Percentiles rank a stretch among this genome's conserved stretches.
Conservation (phyloP, 202 grass and related monocot species). For the Hordeum pubiflorum region DNA sequence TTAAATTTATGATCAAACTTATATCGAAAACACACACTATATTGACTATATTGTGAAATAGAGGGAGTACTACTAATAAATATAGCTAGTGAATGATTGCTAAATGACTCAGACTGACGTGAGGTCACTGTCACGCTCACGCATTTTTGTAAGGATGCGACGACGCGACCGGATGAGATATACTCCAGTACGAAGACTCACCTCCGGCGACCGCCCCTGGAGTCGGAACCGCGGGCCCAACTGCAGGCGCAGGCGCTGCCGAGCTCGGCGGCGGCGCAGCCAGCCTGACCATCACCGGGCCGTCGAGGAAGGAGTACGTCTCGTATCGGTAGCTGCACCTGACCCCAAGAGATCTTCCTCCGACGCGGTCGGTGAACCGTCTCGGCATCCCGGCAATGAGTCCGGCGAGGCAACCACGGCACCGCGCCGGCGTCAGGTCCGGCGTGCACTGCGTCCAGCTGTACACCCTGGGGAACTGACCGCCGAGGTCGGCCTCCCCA, state of each 20-base stretch:
- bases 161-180: neutral
- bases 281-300: slow-evolving; percentile 16
- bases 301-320: slow-evolving; percentile 8
- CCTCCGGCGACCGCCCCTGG: neutral
- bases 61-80: too few relatives aligned
- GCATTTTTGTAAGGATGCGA: neutral
- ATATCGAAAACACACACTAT: too few relatives aligned
- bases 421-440: slow-evolving; percentile 19
- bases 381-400: neutral
- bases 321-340: slow-evolving; percentile 41
- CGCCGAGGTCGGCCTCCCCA: neutral
- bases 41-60: too few relatives aligned
- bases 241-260: neutral
- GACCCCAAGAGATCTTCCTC: slow-evolving; percentile 26
- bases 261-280: neutral
- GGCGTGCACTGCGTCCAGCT: slow-evolving; percentile 40
- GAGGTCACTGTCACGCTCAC: neutral
- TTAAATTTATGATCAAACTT: too few relatives aligned
- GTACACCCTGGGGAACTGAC: neutral
- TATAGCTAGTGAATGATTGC: neutral
- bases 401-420: slow-evolving; percentile 18
- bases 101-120: neutral
- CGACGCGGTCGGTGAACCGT: neutral
- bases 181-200: neutral
- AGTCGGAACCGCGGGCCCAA: neutral